These are phyloP conservation scores for Achaetomiella virescens DNA, from an alignment of 495 filamentous ascomycete species.

Conservation along the genomic window DNA sequence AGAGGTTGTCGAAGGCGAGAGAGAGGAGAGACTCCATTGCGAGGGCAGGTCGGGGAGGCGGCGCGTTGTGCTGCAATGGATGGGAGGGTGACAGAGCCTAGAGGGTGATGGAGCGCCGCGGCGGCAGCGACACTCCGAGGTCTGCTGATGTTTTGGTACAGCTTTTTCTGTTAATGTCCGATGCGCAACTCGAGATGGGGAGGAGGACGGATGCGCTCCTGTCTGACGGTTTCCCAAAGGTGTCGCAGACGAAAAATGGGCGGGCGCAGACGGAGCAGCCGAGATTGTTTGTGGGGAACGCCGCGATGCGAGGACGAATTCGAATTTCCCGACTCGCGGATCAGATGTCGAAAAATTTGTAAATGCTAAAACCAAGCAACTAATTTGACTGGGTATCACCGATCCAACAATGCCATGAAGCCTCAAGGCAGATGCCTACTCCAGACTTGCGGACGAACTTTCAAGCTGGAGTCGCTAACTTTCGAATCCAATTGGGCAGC, in stretches of 20 bases:
- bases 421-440: no score
- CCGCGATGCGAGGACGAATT: no score
- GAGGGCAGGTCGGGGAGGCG: constrained; percentile 1
- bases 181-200: not conserved
- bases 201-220: not conserved
- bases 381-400: no score
- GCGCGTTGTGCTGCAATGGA: not conserved
- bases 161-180: not conserved
- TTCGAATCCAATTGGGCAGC: constrained; percentile 6
- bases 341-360: no score
- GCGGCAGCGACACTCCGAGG: constrained; percentile 1
- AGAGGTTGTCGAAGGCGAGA: constrained; percentile 92
- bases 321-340: not conserved
- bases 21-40: constrained; percentile 87
- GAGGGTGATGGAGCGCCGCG: not conserved
- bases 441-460: no score
- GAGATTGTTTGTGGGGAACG: not conserved
- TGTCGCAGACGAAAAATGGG: not conserved
- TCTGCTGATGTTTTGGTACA: not conserved
- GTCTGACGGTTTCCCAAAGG: not conserved
- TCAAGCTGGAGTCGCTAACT: not conserved
- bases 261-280: constrained; percentile 1
- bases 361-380: not conserved
- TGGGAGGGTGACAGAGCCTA: not conserved
- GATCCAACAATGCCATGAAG: no score